phyloP scores from a whole-genome alignment of 768 basidiomycete genomes.

The Pleurotus giganteus region DNA sequence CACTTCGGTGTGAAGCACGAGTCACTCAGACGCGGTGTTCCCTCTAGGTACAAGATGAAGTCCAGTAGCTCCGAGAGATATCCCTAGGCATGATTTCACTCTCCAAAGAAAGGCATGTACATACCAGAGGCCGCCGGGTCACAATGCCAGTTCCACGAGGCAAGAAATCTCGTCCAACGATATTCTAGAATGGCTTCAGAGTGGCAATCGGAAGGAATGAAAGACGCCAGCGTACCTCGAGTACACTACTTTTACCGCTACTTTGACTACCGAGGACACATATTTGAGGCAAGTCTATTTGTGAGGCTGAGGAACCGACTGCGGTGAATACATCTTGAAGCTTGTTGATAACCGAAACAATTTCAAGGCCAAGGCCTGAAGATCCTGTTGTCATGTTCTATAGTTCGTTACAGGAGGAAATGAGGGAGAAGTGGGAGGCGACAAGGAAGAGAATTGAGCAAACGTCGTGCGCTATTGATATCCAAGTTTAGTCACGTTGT shows the following conservation, averaged over 20 bases:
- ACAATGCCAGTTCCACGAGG: conserved; percentile 99
- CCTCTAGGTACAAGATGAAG: too few relatives aligned
- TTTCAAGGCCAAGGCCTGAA: conserved; percentile 75
- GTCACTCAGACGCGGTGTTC: too few relatives aligned
- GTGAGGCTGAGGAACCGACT: conserved; percentile 72
- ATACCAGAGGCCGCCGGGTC: conserved; percentile 91
- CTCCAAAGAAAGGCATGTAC: conserved; percentile 18
- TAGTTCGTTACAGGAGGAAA: conserved; percentile 15
- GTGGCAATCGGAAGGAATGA: neutral
- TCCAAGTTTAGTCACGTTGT: neutral
- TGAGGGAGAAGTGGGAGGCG: conserved; percentile 15
- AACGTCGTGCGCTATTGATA: neutral
- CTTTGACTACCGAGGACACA: conserved; percentile 91
- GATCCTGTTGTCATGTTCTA: conserved; percentile 53
- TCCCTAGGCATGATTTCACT: too few relatives aligned
- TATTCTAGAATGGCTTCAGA: conserved; percentile 59
- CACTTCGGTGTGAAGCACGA: too few relatives aligned
- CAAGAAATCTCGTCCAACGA: conserved; percentile 96
- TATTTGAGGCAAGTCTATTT: conserved; percentile 90
- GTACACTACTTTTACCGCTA: conserved; percentile 90
- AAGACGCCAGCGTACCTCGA: conserved; percentile 57
- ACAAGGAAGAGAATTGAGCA: conserved; percentile 14
- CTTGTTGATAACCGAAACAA: conserved; percentile 81
- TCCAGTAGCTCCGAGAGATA: neutral
- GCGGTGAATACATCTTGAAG: conserved; percentile 89